Evolutionary conservation across 192 early-diverging fungal genomes (phyloP).

Genomic region (Backusella tarrabulga): DNA sequence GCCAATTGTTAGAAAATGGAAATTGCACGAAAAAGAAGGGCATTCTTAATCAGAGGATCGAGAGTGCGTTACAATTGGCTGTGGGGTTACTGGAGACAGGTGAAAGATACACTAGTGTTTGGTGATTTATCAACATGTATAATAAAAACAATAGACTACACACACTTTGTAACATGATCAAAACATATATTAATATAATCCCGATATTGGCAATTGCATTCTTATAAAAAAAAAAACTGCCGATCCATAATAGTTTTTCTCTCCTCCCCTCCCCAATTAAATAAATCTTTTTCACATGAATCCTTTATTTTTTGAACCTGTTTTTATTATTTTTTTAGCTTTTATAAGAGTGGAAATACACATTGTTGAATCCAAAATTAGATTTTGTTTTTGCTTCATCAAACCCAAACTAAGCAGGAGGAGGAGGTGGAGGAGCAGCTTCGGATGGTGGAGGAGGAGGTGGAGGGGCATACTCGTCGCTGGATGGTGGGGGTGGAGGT

Average conservation of each 20-base stretch:
- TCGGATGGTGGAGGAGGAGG: conserved; percentile 40
- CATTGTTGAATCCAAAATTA: neutral
- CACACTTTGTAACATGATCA: neutral
- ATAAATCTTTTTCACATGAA: neutral
- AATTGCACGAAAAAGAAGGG: conserved; percentile 8
- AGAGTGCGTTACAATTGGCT: conserved; percentile 30
- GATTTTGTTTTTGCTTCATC: neutral
- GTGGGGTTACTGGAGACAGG: conserved; percentile 33
- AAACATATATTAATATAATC: neutral
- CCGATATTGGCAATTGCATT: neutral
- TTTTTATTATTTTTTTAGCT: neutral
- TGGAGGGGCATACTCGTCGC: conserved; percentile 25
- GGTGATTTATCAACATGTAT: neutral
- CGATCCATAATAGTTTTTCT: neutral
- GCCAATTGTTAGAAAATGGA: conserved; percentile 18
- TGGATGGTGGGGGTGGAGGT: conserved; percentile 36
- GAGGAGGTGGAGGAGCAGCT: conserved; percentile 39
- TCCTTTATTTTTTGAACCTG: neutral
- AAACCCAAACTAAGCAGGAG: conserved; percentile 17
- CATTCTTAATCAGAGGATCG: conserved; percentile 28
- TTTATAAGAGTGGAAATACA: neutral
- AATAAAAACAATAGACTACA: neutral
- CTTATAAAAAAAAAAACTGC: neutral
- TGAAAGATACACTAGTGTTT: conserved; percentile 22
- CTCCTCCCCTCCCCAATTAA: neutral